Percentiles rank a stretch among this genome's conserved stretches.
Conservation (phyloP, 768 basidiomycete genomes). For the Boletus rubescentipes region DNA sequence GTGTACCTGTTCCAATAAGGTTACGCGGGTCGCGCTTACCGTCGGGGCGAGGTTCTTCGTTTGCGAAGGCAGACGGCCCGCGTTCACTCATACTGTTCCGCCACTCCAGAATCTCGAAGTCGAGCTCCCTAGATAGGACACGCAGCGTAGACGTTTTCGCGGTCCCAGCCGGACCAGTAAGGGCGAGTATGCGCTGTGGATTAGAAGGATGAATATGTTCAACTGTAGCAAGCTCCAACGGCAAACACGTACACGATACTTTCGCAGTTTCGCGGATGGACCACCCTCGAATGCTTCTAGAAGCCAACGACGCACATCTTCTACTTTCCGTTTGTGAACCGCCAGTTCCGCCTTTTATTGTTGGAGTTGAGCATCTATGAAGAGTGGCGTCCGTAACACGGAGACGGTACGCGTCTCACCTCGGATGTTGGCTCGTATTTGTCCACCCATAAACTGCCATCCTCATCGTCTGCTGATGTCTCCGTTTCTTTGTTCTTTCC, state of each 20-base stretch:
- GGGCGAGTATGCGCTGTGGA: conserved; percentile 70
- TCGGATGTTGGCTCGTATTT: conserved; percentile 60
- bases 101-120: conserved; percentile 87
- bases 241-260: conserved; percentile 63
- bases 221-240: neutral
- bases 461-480: conserved; percentile 17
- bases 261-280: conserved; percentile 58
- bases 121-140: conserved; percentile 71
- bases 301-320: conserved; percentile 75
- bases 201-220: neutral
- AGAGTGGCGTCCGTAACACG: neutral
- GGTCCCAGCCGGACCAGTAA: conserved; percentile 87
- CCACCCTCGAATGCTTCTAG: conserved; percentile 69
- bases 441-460: conserved; percentile 58
- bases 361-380: neutral
- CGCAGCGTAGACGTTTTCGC: conserved; percentile 88
- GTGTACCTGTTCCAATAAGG: neutral
- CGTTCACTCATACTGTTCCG: conserved; percentile 62
- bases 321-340: conserved; percentile 77
- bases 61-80: conserved; percentile 21
- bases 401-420: conserved; percentile 34
- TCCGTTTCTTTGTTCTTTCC: conserved; percentile 23
- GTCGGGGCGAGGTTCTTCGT: conserved; percentile 10
- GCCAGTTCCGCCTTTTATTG: conserved; percentile 62
- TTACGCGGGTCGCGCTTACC: conserved; percentile 6